These are phyloP conservation scores for Ophiostoma tasmaniense DNA, from an alignment of 2,329 filamentous ascomycete species.

Conservation along the genomic window DNA sequence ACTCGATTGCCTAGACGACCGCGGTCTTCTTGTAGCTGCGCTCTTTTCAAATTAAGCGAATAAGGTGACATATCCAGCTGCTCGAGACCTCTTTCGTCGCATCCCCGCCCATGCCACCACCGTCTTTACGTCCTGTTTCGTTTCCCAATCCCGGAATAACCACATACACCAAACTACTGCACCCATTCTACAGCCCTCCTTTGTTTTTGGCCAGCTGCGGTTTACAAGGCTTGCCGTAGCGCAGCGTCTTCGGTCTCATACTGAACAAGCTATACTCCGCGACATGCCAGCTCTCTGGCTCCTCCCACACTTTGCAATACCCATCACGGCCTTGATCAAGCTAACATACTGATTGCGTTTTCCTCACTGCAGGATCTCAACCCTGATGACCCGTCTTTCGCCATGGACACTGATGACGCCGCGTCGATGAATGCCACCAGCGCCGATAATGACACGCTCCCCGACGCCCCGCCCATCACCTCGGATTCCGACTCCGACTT, in stretches of 20 bases:
- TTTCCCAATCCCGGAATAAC: not conserved
- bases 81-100: not conserved
- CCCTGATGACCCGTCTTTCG: constrained; percentile 42
- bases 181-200: not conserved
- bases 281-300: not conserved
- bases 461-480: constrained; percentile 29
- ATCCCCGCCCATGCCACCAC: not conserved
- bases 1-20: not conserved
- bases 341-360: constrained; percentile 24
- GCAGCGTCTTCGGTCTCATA: not conserved
- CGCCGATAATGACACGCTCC: constrained; percentile 43
- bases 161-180: not conserved
- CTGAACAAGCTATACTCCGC: not conserved
- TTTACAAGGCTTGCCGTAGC: not conserved
- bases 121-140: not conserved
- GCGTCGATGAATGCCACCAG: constrained; percentile 34
- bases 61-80: not conserved
- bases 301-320: not conserved
- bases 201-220: not conserved
- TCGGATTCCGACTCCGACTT: constrained; percentile 43
- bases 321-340: not conserved
- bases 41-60: not conserved
- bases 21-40: not conserved
- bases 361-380: constrained; percentile 35
- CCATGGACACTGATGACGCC: constrained; percentile 49